These are phyloP conservation scores for Saururus chinensis DNA, from an alignment of 164 flowering plant genomes.

Conservation along the genomic window DNA sequence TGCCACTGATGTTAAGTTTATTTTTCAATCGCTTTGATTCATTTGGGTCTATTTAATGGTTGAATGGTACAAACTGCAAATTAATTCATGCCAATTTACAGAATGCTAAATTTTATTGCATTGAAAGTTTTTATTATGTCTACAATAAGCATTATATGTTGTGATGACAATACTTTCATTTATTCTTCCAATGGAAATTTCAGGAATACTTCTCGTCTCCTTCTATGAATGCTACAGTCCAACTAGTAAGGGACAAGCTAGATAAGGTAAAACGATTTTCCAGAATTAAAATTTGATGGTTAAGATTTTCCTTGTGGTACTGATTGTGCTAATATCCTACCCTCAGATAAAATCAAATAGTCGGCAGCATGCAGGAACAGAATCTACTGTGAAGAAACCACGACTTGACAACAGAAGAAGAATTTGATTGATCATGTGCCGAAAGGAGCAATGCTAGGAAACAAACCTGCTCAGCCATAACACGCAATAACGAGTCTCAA, in stretches of 20 bases:
- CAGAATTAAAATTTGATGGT: background rate
- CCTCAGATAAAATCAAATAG: slow-evolving; percentile 64
- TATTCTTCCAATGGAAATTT: background rate
- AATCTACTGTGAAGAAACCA: slow-evolving; percentile 44
- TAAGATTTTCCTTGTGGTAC: background rate
- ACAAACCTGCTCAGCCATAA: background rate
- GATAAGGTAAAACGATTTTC: slow-evolving; percentile 43
- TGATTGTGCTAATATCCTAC: background rate
- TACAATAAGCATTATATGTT: background rate
- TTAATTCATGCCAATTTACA: background rate
- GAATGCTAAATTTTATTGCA: background rate
- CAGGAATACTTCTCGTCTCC: slow-evolving; percentile 78
- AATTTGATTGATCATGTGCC: slow-evolving; percentile 24
- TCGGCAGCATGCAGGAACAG: slow-evolving; percentile 26
- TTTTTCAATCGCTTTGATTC: background rate
- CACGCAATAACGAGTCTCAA: background rate
- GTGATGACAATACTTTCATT: background rate
- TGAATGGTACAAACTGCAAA: background rate
- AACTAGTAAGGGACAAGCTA: slow-evolving; percentile 63
- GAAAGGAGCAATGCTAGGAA: background rate
- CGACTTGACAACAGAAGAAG: slow-evolving; percentile 75
- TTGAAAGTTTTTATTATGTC: background rate
- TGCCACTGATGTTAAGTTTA: background rate
- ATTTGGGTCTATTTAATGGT: background rate
- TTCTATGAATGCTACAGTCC: slow-evolving; percentile 83